Base-by-base conservation (phyloP, 2,329 filamentous ascomycete genomes). In the Corniculantispora saksenae region DNA sequence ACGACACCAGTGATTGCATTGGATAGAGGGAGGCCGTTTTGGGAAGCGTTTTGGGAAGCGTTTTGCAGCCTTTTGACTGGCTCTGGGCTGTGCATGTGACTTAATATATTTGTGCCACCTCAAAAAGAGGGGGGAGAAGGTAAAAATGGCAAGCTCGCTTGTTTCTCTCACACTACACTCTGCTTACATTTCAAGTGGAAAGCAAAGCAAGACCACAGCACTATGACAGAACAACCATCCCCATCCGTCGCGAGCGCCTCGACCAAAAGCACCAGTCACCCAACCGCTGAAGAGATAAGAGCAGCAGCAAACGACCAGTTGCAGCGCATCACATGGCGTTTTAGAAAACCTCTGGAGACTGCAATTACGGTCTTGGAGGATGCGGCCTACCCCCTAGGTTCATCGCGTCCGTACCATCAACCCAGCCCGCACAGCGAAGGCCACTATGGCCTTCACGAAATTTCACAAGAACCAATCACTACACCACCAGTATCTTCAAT, bases 221-320 rank as follows among this genome's bases (percentile, higher is more conserved):
- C 9, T 13, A 58, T 58, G 55, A 58, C 55, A 58, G 55, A 58
- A 58, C 38, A 58, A 57, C 54, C 54, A 53, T 56, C 53, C 55
- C 12, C 38, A 47, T 58, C 55, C 38, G 55, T 32, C 55, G 55
- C 55, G 55, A 58, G 55, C 55, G 55, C 55, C 55, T 47, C 55
- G 12, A 38, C 38, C 6, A 38, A 58, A 58, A 58, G 55, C 35
- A 45, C 55, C 55, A 58, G 38, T 58, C 47, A 58, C 9, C 55
- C 38, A 32, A 58, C 55, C 55, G 38, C 55, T 23, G 55, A 58
- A 58, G 55, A 58, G 55, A 19, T 19, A 19, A 13, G 17, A 3
- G 12, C 35, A 32, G 38, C 3, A 58, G 13, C 40, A 5, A 58
- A 58, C 40, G 38, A 13, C 9, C 55, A 59, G 40, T 17, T 59